Percentiles rank a stretch among this genome's conserved stretches.
Evolutionary conservation across 805 yeast genomes (phyloP).

Genomic region (Saccharomycopsis lassenensis): DNA sequence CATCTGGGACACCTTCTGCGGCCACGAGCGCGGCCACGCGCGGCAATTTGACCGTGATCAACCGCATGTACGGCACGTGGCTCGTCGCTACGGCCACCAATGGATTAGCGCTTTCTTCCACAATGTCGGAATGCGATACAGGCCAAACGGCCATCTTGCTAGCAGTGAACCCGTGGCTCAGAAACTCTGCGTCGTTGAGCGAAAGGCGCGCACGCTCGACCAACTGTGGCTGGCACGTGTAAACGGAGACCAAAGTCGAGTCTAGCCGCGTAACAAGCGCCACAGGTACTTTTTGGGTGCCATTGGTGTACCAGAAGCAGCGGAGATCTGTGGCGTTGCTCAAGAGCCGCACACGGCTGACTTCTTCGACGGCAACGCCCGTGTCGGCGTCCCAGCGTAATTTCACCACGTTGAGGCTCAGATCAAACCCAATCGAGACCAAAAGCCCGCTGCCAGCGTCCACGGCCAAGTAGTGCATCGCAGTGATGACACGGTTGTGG

Average conservation of each 20-base stretch:
- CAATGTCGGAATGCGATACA: constrained; percentile 1
- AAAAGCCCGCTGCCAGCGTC: constrained; percentile 26
- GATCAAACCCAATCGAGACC: constrained; percentile 54
- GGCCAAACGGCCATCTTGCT: constrained; percentile 29
- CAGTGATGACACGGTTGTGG: constrained; percentile 31
- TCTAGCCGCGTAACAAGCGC: constrained; percentile 50
- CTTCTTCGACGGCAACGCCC: constrained; percentile 14
- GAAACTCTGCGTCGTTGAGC: constrained; percentile 63
- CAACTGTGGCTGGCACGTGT: constrained; percentile 22
- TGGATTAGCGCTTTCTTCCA: constrained; percentile 18
- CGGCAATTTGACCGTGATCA: constrained; percentile 44
- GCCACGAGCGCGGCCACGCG: too few species aligned
- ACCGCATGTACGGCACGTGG: constrained; percentile 66
- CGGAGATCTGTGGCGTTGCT: constrained; percentile 46
- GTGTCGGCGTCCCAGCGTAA: constrained; percentile 2
- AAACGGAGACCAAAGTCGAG: constrained; percentile 44
- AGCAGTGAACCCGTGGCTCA: constrained; percentile 53
- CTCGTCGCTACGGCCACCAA: constrained; percentile 58
- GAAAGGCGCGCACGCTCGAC: constrained; percentile 38
- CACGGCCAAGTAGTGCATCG: constrained; percentile 22
- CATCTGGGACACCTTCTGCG: too few species aligned
- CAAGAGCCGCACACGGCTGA: constrained; percentile 27
- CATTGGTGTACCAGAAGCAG: constrained; percentile 22
- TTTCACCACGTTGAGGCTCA: constrained; percentile 26
- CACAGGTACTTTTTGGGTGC: constrained; percentile 24